Evolutionary conservation across 345 rosid species (phyloP).

Genomic region (Rhodomyrtus tomentosa): DNA sequence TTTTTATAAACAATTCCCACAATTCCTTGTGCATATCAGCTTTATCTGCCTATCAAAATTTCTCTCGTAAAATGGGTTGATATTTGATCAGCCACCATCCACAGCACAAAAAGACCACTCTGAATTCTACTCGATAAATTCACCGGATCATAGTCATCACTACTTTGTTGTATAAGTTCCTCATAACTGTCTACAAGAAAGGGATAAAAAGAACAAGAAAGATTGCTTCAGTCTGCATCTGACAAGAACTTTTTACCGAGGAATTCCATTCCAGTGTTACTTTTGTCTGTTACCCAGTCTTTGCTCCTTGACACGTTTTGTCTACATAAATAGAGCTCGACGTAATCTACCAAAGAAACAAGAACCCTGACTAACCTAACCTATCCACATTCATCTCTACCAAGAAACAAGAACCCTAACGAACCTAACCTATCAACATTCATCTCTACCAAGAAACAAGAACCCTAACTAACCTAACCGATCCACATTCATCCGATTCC

Average conservation of each 20-base stretch:
- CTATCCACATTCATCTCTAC: background rate
- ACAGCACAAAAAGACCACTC: background rate
- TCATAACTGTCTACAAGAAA: background rate
- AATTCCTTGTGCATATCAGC: background rate
- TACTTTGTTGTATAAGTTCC: background rate
- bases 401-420: background rate
- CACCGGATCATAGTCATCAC: background rate
- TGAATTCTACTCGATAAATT: background rate
- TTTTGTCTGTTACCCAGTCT: background rate
- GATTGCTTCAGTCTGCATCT: background rate
- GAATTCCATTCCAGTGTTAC: background rate
- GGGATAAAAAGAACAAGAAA: background rate
- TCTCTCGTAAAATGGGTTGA: background rate
- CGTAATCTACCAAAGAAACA: background rate
- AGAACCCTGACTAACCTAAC: background rate
- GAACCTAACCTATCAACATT: background rate
- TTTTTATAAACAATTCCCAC: background rate
- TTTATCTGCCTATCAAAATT: background rate
- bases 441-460: background rate
- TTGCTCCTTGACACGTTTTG: background rate
- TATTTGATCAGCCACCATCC: background rate
- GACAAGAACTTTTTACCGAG: background rate
- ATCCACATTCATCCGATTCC: background rate
- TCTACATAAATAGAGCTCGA: background rate
- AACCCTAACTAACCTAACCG: background rate